phyloP scores from a whole-genome alignment of 768 basidiomycete genomes.

The Boletus rubescentipes region DNA sequence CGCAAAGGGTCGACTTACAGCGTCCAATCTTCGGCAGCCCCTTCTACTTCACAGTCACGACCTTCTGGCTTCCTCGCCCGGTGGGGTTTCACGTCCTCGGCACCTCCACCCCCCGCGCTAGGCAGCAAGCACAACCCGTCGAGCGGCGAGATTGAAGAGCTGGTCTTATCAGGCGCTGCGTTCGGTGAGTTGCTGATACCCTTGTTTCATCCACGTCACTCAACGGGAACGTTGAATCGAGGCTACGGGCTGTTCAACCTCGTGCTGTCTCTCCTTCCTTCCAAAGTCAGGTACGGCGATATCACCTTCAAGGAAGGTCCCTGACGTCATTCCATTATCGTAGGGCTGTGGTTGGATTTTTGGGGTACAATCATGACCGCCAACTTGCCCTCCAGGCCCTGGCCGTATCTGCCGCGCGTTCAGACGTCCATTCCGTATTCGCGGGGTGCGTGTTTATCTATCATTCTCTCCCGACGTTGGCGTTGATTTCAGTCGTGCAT shows the following conservation, averaged over 20 bases:
- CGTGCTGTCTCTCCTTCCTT: constrained; percentile 73
- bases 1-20: constrained; percentile 33
- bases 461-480: neutral
- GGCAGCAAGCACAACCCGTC: constrained; percentile 27
- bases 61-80: constrained; percentile 39
- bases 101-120: constrained; percentile 10
- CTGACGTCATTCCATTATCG: neutral
- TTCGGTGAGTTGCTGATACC: constrained; percentile 53
- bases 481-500: neutral
- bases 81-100: constrained; percentile 25
- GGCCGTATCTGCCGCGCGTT: constrained; percentile 61
- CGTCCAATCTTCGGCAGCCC: constrained; percentile 19
- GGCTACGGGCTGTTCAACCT: constrained; percentile 76
- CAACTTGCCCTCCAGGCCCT: constrained; percentile 66
- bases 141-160: constrained; percentile 65
- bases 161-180: constrained; percentile 73
- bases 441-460: constrained; percentile 52
- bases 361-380: constrained; percentile 75
- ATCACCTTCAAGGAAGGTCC: neutral
- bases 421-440: constrained; percentile 75
- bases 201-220: neutral
- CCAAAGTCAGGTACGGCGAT: constrained; percentile 58
- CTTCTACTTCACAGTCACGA: constrained; percentile 12
- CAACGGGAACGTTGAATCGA: neutral
- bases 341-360: constrained; percentile 70